Evolutionary conservation across 2,329 filamentous ascomycete species (phyloP).

Genomic region (Fusarium clavum): DNA sequence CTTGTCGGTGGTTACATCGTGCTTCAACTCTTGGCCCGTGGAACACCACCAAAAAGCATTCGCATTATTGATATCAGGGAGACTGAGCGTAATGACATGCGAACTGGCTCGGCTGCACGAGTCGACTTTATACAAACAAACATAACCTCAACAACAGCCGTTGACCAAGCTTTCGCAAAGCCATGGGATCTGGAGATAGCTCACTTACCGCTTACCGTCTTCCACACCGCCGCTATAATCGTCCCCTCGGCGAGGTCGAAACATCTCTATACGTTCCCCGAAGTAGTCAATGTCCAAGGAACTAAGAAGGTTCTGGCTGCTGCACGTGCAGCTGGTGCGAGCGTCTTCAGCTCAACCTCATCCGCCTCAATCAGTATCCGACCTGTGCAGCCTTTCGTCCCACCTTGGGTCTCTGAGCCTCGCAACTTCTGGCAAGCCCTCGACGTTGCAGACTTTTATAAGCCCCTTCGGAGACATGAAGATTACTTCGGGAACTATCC

Average conservation of each 20-base stretch:
- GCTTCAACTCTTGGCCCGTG: conserved; percentile 9
- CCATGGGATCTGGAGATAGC: background rate
- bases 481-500: conserved; percentile 7
- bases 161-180: background rate
- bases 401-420: background rate
- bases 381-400: conserved; percentile 6
- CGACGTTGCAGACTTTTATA: background rate
- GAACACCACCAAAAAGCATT: conserved; percentile 1
- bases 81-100: conserved; percentile 15
- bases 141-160: background rate
- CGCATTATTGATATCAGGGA: conserved; percentile 11
- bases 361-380: conserved; percentile 5
- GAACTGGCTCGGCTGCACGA: background rate
- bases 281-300: conserved; percentile 9
- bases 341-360: conserved; percentile 9
- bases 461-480: background rate
- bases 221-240: conserved; percentile 12
- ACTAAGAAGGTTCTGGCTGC: conserved; percentile 13
- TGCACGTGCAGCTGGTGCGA: background rate
- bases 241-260: conserved; percentile 3
- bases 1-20: conserved; percentile 21
- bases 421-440: conserved; percentile 11
- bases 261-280: conserved; percentile 4
- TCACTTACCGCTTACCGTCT: conserved; percentile 13
- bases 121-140: conserved; percentile 10